phyloP scores from a whole-genome alignment of 768 basidiomycete genomes.

The Mrakia hoshinonis region DNA sequence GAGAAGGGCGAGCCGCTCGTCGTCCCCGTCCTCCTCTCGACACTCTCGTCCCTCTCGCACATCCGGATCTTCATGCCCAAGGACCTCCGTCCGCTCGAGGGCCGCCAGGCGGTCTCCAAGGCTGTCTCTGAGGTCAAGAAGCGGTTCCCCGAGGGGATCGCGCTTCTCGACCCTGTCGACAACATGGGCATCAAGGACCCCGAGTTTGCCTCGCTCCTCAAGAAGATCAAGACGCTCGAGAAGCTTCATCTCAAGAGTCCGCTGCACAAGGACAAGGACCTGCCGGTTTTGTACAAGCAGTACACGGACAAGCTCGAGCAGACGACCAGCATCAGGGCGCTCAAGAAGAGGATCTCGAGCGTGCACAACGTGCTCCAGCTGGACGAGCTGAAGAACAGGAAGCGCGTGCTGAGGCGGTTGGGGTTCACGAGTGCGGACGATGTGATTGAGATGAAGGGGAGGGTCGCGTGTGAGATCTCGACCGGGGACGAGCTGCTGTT shows the following conservation, averaged over 20 bases:
- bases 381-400: conserved; percentile 90
- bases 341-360: conserved; percentile 77
- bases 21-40: conserved; percentile 78
- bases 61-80: conserved; percentile 82
- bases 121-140: conserved; percentile 82
- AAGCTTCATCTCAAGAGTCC: conserved; percentile 70
- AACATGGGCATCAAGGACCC: conserved; percentile 96
- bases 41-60: conserved; percentile 75
- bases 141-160: conserved; percentile 77
- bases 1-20: conserved; percentile 75
- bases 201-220: conserved; percentile 75
- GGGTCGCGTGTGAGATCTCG: conserved; percentile 97
- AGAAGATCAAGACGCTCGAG: conserved; percentile 91
- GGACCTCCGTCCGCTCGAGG: conserved; percentile 66
- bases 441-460: conserved; percentile 95
- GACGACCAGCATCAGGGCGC: conserved; percentile 58
- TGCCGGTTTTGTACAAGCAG: conserved; percentile 70
- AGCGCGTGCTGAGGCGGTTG: conserved; percentile 82
- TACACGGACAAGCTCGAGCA: conserved; percentile 68
- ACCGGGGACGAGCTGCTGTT: conserved; percentile 91
- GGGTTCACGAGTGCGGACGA: conserved; percentile 82
- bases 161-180: conserved; percentile 78
- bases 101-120: conserved; percentile 79
- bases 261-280: conserved; percentile 65
- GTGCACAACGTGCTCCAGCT: conserved; percentile 89